Evolutionary conservation across 768 basidiomycete genomes (phyloP), one percentile per base, ranked within the genome.

Genomic region (Pulveroboletus ravenelii): DNA sequence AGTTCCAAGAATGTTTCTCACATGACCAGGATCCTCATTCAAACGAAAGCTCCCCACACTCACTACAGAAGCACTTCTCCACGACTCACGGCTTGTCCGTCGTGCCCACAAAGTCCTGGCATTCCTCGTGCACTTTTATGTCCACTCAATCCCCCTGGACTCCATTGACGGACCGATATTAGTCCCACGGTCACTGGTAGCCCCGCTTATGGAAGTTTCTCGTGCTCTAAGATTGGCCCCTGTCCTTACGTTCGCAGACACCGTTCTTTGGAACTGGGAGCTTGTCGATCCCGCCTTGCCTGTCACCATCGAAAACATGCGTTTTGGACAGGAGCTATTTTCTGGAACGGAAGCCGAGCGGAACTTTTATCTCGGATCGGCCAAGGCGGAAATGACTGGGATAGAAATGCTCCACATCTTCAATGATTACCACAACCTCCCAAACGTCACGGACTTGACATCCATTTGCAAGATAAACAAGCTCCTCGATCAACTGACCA

Each of bases 211-310:
- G 27, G 62, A 77, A 15, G 82, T 95, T 41, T 95, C 92, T 13
- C 76, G 77, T 10, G 69, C 78, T 45, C 78, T 99, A 37, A 83
- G 82, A 45, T 84, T 94, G n/a, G 93, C 94, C 6, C 95, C 95
- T 5, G 81, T 99, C 54, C 75, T 97, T 56, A 99, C 94, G 0
- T 99, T 93, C 64, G 89, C 94, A 25, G 95, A 96, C 65, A 93
- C 90, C 15, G 94, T 99, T 13, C 78, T 98, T 1, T 99, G 92
- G 91, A 96, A 97, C 64, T 87, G 81, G 77, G 81, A 82, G 34
- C 73, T 80, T 38, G 64, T 79, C 48, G 73, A 86, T 61, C 74
- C 84, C 20, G 66, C 68, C 18, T 64, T 74, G 34, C 85, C 88
- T 39, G 70, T 82, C 27, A 80, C 86, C 41, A 63, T 76, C 41